Conservation (phyloP, 164 flowering plant species). For the Aristolochia contorta region DNA sequence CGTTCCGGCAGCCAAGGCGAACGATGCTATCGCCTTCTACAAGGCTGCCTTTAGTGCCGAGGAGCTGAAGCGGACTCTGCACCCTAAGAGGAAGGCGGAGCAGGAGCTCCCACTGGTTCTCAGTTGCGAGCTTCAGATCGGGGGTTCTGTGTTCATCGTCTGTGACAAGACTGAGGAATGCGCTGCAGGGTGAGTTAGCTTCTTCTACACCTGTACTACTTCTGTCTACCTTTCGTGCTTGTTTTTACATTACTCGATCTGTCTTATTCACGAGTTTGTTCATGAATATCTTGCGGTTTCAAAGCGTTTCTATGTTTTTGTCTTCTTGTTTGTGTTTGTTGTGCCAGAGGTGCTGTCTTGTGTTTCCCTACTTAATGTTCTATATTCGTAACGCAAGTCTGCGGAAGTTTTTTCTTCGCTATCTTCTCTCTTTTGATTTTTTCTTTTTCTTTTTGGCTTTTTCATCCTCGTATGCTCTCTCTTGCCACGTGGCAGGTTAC, state of each 20-base stretch:
- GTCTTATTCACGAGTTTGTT: not conserved
- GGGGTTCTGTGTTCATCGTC: slow-evolving; percentile 37
- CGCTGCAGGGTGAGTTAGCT: slow-evolving; percentile 27
- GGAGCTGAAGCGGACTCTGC: slow-evolving; percentile 42
- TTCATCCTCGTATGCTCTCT: no score
- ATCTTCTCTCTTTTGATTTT: no score
- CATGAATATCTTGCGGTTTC: no score
- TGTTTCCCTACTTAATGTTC: no score
- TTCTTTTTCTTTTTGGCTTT: no score
- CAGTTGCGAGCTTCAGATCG: slow-evolving; percentile 59
- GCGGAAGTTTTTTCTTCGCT: no score
- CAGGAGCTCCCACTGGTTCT: slow-evolving; percentile 65
- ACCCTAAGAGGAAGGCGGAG: slow-evolving; percentile 81
- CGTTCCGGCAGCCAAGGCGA: slow-evolving; percentile 54
- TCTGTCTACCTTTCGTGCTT: slow-evolving; percentile 2
- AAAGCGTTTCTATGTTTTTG: not conserved
- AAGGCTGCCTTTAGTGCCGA: slow-evolving; percentile 78
- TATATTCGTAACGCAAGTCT: no score
- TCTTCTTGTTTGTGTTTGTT: not conserved
- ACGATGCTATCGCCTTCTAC: slow-evolving; percentile 68
- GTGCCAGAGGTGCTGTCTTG: not conserved
- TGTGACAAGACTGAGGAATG: slow-evolving; percentile 37
- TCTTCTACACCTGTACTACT: not conserved
- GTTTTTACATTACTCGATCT: not conserved
- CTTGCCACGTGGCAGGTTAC: no score